Evolutionary conservation across 805 yeast species (phyloP).

Genomic region (Clavispora santaluciae): DNA sequence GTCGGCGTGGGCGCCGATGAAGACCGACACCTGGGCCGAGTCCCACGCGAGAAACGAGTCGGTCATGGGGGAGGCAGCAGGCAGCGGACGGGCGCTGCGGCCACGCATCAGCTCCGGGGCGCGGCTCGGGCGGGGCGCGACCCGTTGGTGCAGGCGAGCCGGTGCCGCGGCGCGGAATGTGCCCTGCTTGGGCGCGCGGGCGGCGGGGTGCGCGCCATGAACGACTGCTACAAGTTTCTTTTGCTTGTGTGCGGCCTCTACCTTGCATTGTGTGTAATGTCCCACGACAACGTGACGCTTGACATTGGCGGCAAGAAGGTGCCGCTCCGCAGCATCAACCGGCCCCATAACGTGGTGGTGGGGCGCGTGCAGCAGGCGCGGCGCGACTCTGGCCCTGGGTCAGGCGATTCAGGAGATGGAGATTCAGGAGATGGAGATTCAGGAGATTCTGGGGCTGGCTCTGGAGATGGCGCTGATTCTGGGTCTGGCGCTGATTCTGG

Average conservation of each 20-base stretch:
- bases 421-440: too few species aligned
- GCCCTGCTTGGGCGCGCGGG: too few species aligned
- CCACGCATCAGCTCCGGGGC: too few species aligned
- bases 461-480: too few species aligned
- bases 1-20: constrained; percentile 22
- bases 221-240: background rate
- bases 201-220: too few species aligned
- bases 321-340: constrained; percentile 32
- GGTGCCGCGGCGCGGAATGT: background rate
- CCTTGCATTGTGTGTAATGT: background rate
- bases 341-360: constrained; percentile 30
- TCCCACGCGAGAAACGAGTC: constrained; percentile 42
- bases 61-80: constrained; percentile 2
- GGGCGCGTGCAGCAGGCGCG: constrained; percentile 9
- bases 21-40: constrained; percentile 41
- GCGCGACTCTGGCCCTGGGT: too few species aligned
- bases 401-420: too few species aligned
- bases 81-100: background rate
- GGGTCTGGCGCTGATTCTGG: too few species aligned
- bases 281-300: background rate
- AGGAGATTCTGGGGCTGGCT: too few species aligned
- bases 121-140: too few species aligned
- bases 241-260: background rate
- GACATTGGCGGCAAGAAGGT: constrained; percentile 32
- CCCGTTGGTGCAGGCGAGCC: constrained; percentile 1